These are phyloP conservation scores for Babesia microti DNA, from an alignment of 169 alveolate species.

Conservation along the genomic window DNA sequence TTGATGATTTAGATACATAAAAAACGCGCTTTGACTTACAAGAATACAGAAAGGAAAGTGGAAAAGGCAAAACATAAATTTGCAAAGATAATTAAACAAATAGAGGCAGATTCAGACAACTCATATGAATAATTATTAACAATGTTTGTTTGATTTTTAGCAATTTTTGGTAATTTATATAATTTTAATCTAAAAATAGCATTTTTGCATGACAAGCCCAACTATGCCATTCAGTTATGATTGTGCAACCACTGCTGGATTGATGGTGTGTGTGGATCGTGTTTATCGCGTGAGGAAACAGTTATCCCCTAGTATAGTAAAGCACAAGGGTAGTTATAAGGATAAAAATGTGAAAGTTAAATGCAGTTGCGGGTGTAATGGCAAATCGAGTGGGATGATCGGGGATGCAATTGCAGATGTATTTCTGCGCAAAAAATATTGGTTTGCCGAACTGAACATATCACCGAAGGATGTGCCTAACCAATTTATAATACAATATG, in stretches of 20 bases:
- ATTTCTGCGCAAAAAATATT: slow-evolving; percentile 11
- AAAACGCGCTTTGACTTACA: neutral
- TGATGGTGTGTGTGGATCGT: no score
- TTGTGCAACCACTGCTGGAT: no score
- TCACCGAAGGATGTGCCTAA: slow-evolving; percentile 6
- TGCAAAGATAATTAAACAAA: neutral
- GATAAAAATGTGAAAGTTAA: no score
- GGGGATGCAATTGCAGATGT: slow-evolving; percentile 10
- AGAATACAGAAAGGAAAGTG: slow-evolving; percentile 4
- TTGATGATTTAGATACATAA: no score
- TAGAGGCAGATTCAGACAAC: neutral
- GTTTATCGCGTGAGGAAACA: no score
- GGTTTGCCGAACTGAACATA: slow-evolving; percentile 11
- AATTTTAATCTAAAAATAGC: no score
- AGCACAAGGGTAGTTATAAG: no score
- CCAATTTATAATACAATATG: slow-evolving; percentile 13
- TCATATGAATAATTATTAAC: neutral
- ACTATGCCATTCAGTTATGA: no score
- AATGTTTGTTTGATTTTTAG: no score
- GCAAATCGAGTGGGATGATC: slow-evolving; percentile 8
- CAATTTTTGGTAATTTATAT: no score
- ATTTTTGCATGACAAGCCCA: no score
- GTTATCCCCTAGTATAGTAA: no score
- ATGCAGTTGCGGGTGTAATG: slow-evolving; percentile 35
- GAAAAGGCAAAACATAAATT: slow-evolving; percentile 1